phyloP scores from a whole-genome alignment of 208 protist genomes.

The Porcisia deanei region DNA sequence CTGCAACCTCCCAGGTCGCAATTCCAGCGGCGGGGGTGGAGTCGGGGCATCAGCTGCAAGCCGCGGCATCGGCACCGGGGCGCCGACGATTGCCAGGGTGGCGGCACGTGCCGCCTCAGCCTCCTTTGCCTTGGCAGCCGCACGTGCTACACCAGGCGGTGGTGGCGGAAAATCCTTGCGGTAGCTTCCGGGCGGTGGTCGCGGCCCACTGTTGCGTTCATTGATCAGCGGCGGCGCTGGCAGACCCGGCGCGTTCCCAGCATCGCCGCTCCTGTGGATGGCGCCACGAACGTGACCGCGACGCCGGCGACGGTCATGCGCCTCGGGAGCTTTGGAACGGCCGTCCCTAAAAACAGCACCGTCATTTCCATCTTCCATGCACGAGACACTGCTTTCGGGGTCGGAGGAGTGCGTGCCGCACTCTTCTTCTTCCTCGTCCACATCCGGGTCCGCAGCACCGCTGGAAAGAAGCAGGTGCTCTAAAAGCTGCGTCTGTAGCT shows the following conservation, averaged over 20 bases:
- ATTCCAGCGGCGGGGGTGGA: conserved; percentile 45
- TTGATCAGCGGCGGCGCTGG: background rate
- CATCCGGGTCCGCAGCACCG: conserved; percentile 17
- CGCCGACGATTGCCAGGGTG: conserved; percentile 26
- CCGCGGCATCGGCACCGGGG: conserved; percentile 20
- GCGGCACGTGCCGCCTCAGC: conserved; percentile 12
- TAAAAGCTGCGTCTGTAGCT: conserved; percentile 65
- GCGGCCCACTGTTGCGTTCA: background rate
- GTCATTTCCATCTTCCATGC: background rate
- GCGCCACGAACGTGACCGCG: background rate
- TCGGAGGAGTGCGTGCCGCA: background rate
- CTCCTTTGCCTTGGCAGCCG: conserved; percentile 14
- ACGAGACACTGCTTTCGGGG: background rate
- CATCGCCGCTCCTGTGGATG: background rate
- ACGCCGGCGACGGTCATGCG: conserved; percentile 12
- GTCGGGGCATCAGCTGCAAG: conserved; percentile 23
- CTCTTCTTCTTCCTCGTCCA: conserved; percentile 20
- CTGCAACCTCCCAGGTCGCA: conserved; percentile 23
- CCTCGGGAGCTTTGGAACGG: conserved; percentile 4
- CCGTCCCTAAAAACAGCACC: background rate
- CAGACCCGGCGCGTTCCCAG: background rate
- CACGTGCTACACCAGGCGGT: conserved; percentile 13
- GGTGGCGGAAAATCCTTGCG: conserved; percentile 21
- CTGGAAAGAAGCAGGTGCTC: conserved; percentile 62
- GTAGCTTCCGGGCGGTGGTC: conserved; percentile 9